A percentile compares a stretch with the other conserved stretches of the same genome.
These are phyloP conservation scores for Myotisia sp. DNA, from an alignment of 2,329 filamentous ascomycete genomes.

Conservation along the genomic window DNA sequence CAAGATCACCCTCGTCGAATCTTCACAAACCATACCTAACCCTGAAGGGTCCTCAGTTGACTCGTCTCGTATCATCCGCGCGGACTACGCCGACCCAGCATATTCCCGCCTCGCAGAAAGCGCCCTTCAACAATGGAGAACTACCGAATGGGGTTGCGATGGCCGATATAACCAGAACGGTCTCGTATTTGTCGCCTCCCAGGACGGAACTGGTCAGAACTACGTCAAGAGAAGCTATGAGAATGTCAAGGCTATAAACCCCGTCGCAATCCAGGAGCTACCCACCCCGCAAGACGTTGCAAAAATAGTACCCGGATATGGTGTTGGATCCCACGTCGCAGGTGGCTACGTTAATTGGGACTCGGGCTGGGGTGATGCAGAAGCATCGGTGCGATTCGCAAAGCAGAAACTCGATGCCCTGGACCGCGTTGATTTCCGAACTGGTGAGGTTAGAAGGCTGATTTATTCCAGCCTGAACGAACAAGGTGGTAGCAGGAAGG, in stretches of 20 bases:
- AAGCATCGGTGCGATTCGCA: conserved; percentile 26
- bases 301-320: conserved; percentile 23
- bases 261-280: conserved; percentile 23
- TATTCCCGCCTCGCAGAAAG: conserved; percentile 61
- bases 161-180: conserved; percentile 33
- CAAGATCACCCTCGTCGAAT: conserved; percentile 45
- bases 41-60: conserved; percentile 47
- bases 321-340: conserved; percentile 20
- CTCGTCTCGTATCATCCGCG: conserved; percentile 47
- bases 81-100: conserved; percentile 67
- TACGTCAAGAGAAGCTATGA: conserved; percentile 29
- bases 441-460: conserved; percentile 24
- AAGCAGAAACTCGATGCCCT: conserved; percentile 24
- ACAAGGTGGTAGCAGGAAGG: conserved; percentile 10
- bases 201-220: conserved; percentile 18
- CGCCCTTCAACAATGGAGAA: conserved; percentile 55
- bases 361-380: conserved; percentile 34
- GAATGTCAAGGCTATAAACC: conserved; percentile 25
- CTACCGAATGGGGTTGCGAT: conserved; percentile 30
- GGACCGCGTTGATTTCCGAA: conserved; percentile 23
- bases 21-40: conserved; percentile 41
- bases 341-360: conserved; percentile 35
- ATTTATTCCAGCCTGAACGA: conserved; percentile 9
- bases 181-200: conserved; percentile 27
- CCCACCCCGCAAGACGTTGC: conserved; percentile 23